Evolutionary conservation across 768 basidiomycete species (phyloP), one percentile per base, ranked within the genome.

Genomic region (Lanmaoa pseudosensibilis): DNA sequence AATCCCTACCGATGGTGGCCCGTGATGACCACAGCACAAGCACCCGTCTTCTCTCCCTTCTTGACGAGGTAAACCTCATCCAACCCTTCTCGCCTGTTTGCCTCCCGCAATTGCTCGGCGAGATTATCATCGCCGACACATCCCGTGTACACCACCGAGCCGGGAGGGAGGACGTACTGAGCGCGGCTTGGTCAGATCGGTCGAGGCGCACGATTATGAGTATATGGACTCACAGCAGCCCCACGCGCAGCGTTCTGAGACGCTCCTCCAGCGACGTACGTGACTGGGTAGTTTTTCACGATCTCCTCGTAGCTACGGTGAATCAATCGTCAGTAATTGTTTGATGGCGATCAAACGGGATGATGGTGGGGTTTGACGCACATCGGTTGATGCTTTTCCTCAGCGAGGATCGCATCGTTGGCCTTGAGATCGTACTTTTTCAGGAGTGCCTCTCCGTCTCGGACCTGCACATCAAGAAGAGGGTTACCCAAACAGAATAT

Each of bases 261-360:
- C 30, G 97, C 96, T 66, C 97, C 97, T 57, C 97, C 97, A 51
- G 97, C 96, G 51, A 98, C 95, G 67, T 94, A 99, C 49, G 86
- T 87, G 50, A 93, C 83, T 57, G 88, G 65, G 73, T 90, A 74
- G 57, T 92, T 80, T 56, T 81, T 82, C 45, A 89, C 83, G 60
- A 98, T 73, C 64, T 98, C 94, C 4, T 90, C 88, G 73, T 98
- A 99, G 70, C 95, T 98, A 60, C 33, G 5, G 16, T 0, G 43
- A 41, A 47, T 15, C 37, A 30, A 0, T 49, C 12, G 18, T 54
- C 15, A 51, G 55, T 45, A 25, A 50, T 43, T 30, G 23, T 15
- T 15, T 13, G 23, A 30, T 19, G 43, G 9, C 2, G 32, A 39
- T n/a, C 30, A 12, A 1, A 37, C 12, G 18, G 37, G 16, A 25